These are phyloP conservation scores for Pichia sp. DNA, from an alignment of 1,139 yeast genomes.

Conservation along the genomic window DNA sequence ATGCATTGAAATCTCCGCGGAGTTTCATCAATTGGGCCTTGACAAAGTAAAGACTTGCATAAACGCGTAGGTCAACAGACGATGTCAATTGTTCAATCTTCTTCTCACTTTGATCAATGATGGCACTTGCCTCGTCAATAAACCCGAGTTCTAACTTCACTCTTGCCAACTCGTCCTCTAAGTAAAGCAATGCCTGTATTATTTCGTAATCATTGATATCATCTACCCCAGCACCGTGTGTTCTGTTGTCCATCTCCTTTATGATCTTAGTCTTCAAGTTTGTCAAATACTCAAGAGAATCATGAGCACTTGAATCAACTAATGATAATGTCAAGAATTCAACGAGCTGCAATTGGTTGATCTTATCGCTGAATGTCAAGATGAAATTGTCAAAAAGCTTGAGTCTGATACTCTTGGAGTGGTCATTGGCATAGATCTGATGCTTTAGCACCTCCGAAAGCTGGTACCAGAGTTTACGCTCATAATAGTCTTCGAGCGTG, in stretches of 20 bases:
- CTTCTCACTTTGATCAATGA: conserved; percentile 55
- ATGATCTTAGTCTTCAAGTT: conserved; percentile 44
- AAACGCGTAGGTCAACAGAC: conserved; percentile 60
- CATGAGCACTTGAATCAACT: conserved; percentile 31
- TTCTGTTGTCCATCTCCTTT: conserved; percentile 31
- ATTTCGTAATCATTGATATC: conserved; percentile 24
- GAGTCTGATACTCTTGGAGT: conserved; percentile 48
- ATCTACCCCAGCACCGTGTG: conserved; percentile 33
- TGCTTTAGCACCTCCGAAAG: conserved; percentile 62
- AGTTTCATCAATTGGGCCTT: conserved; percentile 71
- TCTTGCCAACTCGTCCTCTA: conserved; percentile 74
- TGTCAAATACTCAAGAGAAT: conserved; percentile 45
- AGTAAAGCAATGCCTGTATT: conserved; percentile 50
- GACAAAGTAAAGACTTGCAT: conserved; percentile 78
- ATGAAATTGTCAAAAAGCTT: conserved; percentile 71
- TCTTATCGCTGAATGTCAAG: conserved; percentile 54
- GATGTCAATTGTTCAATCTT: conserved; percentile 51
- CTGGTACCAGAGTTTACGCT: conserved; percentile 64
- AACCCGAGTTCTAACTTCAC: conserved; percentile 53
- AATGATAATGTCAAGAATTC: conserved; percentile 63
- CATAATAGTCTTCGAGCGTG: conserved; percentile 80
- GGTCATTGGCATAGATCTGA: conserved; percentile 46
- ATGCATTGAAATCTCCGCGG: conserved; percentile 70
- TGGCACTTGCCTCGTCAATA: conserved; percentile 56
- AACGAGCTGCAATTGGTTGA: conserved; percentile 74